These are phyloP conservation scores for Microdochium trichocladiopsis DNA, from an alignment of 2,329 filamentous ascomycete genomes.

Conservation along the genomic window DNA sequence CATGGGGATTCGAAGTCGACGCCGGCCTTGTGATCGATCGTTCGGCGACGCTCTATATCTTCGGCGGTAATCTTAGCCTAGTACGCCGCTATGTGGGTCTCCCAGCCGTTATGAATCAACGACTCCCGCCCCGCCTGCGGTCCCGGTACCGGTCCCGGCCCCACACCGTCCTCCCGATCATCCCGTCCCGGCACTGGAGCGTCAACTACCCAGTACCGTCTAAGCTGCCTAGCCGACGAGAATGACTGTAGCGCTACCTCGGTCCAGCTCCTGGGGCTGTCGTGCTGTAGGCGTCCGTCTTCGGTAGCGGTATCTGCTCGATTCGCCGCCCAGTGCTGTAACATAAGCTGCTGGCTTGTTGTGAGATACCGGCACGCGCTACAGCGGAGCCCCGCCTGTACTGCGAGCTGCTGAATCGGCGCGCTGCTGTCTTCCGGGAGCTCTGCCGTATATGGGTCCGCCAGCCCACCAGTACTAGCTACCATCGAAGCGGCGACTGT, in stretches of 20 bases:
- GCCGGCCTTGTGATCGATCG: not conserved
- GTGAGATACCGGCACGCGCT: not conserved
- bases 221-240: no score
- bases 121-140: not conserved
- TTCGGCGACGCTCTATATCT: not conserved
- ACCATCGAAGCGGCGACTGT: not conserved
- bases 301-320: not conserved
- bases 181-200: not conserved
- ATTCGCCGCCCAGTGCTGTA: not conserved
- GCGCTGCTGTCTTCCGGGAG: not conserved
- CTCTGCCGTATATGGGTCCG: not conserved
- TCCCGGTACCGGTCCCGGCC: not conserved
- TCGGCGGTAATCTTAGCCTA: not conserved
- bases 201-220: not conserved
- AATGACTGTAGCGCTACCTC: not conserved
- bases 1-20: no score
- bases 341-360: not conserved
- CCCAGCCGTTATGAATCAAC: not conserved
- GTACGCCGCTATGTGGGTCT: not conserved
- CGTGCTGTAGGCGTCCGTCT: not conserved
- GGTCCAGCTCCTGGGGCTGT: not conserved
- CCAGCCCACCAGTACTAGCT: not conserved
- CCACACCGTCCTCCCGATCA: not conserved
- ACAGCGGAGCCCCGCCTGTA: not conserved
- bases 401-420: not conserved